phyloP scores from a whole-genome alignment of 1,284 basidiomycete species.

The Austroboletus novae-zelandiae region DNA sequence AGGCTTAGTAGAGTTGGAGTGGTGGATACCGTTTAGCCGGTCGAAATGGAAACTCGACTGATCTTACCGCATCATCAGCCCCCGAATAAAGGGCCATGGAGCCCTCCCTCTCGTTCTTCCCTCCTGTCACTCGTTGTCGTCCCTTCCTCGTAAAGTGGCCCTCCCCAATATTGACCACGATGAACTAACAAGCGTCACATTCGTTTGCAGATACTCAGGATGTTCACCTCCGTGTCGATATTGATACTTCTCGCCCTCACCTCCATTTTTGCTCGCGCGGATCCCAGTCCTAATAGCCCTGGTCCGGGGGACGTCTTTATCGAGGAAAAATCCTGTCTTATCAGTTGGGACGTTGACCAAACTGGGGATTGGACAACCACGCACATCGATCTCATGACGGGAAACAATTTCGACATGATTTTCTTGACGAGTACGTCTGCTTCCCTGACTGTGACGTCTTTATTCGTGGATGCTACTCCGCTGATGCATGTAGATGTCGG shows the following conservation, averaged over 20 bases:
- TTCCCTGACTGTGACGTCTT: not conserved
- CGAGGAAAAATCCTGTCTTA: constrained; percentile 50
- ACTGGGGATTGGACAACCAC: constrained; percentile 62
- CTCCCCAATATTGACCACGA: too few relatives aligned
- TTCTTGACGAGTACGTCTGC: constrained; percentile 57
- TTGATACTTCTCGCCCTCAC: constrained; percentile 42
- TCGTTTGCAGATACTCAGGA: not conserved
- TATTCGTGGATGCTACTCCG: not conserved
- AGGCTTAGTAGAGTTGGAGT: too few relatives aligned
- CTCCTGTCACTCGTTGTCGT: too few relatives aligned
- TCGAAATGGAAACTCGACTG: too few relatives aligned
- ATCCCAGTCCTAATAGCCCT: constrained; percentile 53
- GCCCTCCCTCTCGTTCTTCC: too few relatives aligned
- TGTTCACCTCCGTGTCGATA: constrained; percentile 18
- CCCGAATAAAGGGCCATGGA: too few relatives aligned
- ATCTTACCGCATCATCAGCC: too few relatives aligned
- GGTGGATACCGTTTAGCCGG: too few relatives aligned
- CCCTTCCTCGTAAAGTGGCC: too few relatives aligned
- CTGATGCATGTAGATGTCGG: constrained; percentile 39
- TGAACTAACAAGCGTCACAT: too few relatives aligned
- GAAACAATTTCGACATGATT: constrained; percentile 69
- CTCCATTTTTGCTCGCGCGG: constrained; percentile 42
- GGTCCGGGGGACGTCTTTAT: constrained; percentile 56
- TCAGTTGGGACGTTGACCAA: constrained; percentile 55
- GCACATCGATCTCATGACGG: constrained; percentile 78